Evolutionary conservation across 2,329 filamentous ascomycete species (phyloP).

Genomic region (Alternaria triticina): DNA sequence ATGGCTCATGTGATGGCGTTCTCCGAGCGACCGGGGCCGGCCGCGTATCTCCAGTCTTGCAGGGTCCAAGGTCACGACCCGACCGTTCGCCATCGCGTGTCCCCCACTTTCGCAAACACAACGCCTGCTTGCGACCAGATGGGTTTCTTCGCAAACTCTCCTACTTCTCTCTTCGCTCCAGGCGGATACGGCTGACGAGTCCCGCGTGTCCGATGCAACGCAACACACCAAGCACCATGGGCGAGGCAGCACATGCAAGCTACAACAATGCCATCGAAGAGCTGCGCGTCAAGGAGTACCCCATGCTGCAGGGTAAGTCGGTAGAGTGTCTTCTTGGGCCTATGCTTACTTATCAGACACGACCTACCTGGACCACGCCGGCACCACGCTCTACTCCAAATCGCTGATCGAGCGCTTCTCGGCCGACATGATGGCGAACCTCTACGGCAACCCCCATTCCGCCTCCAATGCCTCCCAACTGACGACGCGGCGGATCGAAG

Average conservation of each 20-base stretch:
- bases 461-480: constrained; percentile 80
- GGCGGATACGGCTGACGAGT: constrained; percentile 32
- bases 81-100: constrained; percentile 46
- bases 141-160: constrained; percentile 19
- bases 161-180: constrained; percentile 8
- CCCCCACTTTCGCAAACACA: constrained; percentile 44
- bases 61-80: constrained; percentile 17
- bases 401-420: constrained; percentile 82
- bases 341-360: constrained; percentile 59
- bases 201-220: not conserved
- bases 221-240: constrained; percentile 28
- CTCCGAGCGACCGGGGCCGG: constrained; percentile 31
- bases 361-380: constrained; percentile 91
- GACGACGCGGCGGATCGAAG: constrained; percentile 76
- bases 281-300: constrained; percentile 68
- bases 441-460: constrained; percentile 94
- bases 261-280: constrained; percentile 68
- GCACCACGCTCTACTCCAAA: constrained; percentile 83
- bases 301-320: constrained; percentile 69
- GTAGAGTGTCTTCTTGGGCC: not conserved
- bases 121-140: constrained; percentile 32
- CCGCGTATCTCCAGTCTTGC: constrained; percentile 20
- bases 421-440: constrained; percentile 74
- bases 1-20: constrained; percentile 1
- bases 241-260: constrained; percentile 26